Conservation (phyloP, 1,284 basidiomycete genomes). For the Coriolopsis trogii region DNA sequence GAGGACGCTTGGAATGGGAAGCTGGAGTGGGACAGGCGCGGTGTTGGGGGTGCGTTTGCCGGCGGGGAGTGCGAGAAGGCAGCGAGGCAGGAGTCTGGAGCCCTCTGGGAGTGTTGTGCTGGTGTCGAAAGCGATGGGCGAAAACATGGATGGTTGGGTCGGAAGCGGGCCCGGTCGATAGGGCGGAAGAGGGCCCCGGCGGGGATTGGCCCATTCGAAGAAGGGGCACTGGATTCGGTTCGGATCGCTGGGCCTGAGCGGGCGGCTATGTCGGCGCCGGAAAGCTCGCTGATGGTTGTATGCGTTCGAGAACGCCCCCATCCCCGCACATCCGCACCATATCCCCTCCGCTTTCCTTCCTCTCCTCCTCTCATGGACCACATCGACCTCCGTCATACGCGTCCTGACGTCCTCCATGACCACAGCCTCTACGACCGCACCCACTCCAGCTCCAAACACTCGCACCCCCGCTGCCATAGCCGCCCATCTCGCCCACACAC, state of each 20-base stretch:
- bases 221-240: conserved; percentile 19
- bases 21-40: too few relatives aligned
- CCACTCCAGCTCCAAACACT: conserved; percentile 40
- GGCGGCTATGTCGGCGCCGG: conserved; percentile 31
- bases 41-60: too few relatives aligned
- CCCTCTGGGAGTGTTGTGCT: too few relatives aligned
- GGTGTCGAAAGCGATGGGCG: conserved; percentile 21
- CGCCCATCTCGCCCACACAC: conserved; percentile 27
- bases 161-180: conserved; percentile 28
- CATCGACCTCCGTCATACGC: conserved; percentile 47
- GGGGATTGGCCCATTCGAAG: conserved; percentile 19
- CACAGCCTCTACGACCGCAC: conserved; percentile 36
- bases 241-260: conserved; percentile 27
- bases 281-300: conserved; percentile 29
- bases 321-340: conserved; percentile 32
- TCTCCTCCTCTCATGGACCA: conserved; percentile 34
- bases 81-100: too few relatives aligned
- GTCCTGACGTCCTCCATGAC: conserved; percentile 45
- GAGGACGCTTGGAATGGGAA: too few relatives aligned
- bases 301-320: conserved; percentile 30
- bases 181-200: conserved; percentile 23
- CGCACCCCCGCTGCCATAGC: conserved; percentile 26
- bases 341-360: conserved; percentile 32
- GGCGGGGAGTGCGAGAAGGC: too few relatives aligned
- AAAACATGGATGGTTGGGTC: conserved; percentile 17